Percentiles rank a stretch among this genome's conserved stretches.
Conservation (phyloP, 768 basidiomycete species). For the Lactarius psammicola region DNA sequence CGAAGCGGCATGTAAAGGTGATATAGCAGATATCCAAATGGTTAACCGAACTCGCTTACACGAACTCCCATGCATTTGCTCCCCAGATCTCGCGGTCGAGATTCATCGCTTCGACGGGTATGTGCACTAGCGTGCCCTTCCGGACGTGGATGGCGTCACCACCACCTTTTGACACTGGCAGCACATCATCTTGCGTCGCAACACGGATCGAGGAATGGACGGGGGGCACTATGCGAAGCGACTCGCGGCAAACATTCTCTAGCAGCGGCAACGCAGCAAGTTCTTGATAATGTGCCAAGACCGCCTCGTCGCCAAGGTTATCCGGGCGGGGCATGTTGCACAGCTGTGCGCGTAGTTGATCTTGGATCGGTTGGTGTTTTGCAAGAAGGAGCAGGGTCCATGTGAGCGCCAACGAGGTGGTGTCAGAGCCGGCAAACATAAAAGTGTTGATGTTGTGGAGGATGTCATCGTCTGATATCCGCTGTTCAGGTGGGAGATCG, state of each 20-base stretch:
- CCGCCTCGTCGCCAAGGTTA: conserved; percentile 53
- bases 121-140: conserved; percentile 73
- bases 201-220: conserved; percentile 80
- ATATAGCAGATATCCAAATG: background rate
- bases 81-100: conserved; percentile 80
- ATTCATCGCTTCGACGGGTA: conserved; percentile 79
- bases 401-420: conserved; percentile 75
- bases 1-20: background rate
- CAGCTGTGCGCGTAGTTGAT: conserved; percentile 69
- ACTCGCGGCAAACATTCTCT: conserved; percentile 73
- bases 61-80: conserved; percentile 75
- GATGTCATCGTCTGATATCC: conserved; percentile 86
- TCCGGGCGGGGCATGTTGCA: conserved; percentile 40
- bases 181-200: conserved; percentile 71
- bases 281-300: conserved; percentile 51
- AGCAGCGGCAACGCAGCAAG: conserved; percentile 64
- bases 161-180: conserved; percentile 67
- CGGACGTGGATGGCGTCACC: conserved; percentile 47
- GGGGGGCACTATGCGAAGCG: conserved; percentile 75
- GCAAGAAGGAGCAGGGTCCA: conserved; percentile 83
- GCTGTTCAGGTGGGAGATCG: conserved; percentile 64
- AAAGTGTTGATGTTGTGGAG: conserved; percentile 85
- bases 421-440: conserved; percentile 89
- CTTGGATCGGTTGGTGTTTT: conserved; percentile 62
- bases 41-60: conserved; percentile 41